A percentile compares a stretch with the other conserved stretches of the same genome.
Evolutionary conservation across 2,329 filamentous ascomycete genomes (phyloP).

Genomic region (Phialemoniopsis sp.): DNA sequence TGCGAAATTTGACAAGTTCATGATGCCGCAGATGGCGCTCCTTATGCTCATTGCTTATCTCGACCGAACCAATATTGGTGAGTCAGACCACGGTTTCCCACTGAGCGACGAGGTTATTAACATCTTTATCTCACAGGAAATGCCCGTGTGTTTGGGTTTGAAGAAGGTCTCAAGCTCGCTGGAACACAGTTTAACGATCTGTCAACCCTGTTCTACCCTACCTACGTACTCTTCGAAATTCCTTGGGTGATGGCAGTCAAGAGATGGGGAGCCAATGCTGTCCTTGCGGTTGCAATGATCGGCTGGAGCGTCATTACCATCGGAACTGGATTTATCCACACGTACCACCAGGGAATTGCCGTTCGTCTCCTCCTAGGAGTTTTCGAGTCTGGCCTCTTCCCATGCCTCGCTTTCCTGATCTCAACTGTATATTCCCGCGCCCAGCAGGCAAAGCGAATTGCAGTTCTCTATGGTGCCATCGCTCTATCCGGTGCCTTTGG

Average conservation of each 20-base stretch:
- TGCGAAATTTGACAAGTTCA: conserved; percentile 18
- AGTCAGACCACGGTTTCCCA: background rate
- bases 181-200: no score
- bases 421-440: conserved; percentile 2
- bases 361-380: conserved; percentile 19
- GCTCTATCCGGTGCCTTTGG: conserved; percentile 7
- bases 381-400: conserved; percentile 20
- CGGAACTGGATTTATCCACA: conserved; percentile 22
- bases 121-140: no score
- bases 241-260: background rate
- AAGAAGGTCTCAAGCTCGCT: no score
- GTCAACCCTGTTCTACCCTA: background rate
- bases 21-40: conserved; percentile 19
- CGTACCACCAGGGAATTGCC: conserved; percentile 18
- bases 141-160: no score
- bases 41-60: conserved; percentile 18
- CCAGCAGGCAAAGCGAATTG: conserved; percentile 4
- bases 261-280: background rate
- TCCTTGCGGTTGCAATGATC: background rate
- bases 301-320: conserved; percentile 18
- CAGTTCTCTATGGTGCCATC: conserved; percentile 13
- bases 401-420: conserved; percentile 18
- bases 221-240: conserved; percentile 4
- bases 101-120: no score
- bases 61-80: conserved; percentile 14